These are phyloP conservation scores for Leucogyrophana mollusca DNA, from an alignment of 768 basidiomycete species.

Conservation along the genomic window DNA sequence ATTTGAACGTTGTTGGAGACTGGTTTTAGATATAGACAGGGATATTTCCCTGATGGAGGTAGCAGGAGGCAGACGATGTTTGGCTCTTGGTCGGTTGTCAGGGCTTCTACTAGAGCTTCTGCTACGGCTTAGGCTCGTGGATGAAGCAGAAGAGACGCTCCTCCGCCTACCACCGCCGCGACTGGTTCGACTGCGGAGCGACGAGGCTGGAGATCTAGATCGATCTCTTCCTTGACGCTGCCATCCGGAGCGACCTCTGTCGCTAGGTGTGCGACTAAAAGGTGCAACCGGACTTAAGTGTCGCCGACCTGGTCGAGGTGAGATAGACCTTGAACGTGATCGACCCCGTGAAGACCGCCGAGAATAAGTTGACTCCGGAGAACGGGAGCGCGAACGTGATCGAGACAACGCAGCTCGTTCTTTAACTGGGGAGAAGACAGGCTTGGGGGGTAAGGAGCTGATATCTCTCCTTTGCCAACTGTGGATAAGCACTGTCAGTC, in stretches of 20 bases:
- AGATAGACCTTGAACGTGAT: conserved; percentile 59
- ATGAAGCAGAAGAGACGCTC: conserved; percentile 55
- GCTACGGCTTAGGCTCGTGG: conserved; percentile 56
- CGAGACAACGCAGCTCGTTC: conserved; percentile 46
- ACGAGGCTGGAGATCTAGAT: conserved; percentile 42
- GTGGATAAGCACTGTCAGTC: conserved; percentile 10
- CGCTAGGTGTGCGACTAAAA: conserved; percentile 50
- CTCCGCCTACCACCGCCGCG: conserved; percentile 36
- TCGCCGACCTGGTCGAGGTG: conserved; percentile 57
- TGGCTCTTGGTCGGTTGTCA: conserved; percentile 46
- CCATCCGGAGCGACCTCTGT: conserved; percentile 40
- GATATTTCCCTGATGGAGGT: conserved; percentile 37
- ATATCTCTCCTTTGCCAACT: conserved; percentile 71
- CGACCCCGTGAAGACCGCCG: conserved; percentile 63
- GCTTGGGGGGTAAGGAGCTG: conserved; percentile 39
- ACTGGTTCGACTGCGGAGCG: conserved; percentile 38
- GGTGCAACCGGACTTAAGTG: conserved; percentile 47
- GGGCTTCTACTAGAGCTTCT: conserved; percentile 53
- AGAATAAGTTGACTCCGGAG: conserved; percentile 64
- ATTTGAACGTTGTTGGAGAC: conserved; percentile 19
- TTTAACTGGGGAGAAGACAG: conserved; percentile 33
- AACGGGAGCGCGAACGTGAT: conserved; percentile 52
- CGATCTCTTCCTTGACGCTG: conserved; percentile 15
- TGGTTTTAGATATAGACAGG: conserved; percentile 30
- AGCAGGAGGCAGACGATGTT: conserved; percentile 62